phyloP scores from a whole-genome alignment of 2,329 filamentous ascomycete species.

The Calonectria fujianensis region DNA sequence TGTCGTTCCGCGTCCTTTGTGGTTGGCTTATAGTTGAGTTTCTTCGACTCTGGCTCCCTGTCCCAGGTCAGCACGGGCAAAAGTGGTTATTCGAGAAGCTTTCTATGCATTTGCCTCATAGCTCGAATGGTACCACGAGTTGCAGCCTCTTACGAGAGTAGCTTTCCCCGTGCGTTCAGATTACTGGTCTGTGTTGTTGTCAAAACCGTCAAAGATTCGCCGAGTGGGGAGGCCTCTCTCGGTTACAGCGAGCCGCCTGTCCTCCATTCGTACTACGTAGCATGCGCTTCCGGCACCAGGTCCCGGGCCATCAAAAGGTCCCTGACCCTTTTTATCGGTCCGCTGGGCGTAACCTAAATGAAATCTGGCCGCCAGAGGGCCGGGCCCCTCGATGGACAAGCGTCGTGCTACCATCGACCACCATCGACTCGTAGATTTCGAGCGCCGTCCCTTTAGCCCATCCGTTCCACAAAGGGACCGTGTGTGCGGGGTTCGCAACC shows the following conservation, averaged over 20 bases:
- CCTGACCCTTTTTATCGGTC: slow-evolving; percentile 13
- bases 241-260: slow-evolving; percentile 19
- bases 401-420: background rate
- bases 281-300: slow-evolving; percentile 22
- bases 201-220: slow-evolving; percentile 1
- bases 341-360: slow-evolving; percentile 24
- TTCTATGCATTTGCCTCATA: slow-evolving; percentile 22
- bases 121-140: slow-evolving; percentile 23
- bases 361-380: slow-evolving; percentile 8
- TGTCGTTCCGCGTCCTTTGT: background rate
- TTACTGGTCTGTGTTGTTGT: slow-evolving; percentile 1
- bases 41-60: slow-evolving; percentile 10
- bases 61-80: slow-evolving; percentile 4
- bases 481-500: slow-evolving; percentile 12
- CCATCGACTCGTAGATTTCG: background rate
- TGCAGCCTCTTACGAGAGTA: slow-evolving; percentile 29
- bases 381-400: slow-evolving; percentile 8
- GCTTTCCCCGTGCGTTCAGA: background rate
- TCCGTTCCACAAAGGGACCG: background rate
- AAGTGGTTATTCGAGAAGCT: slow-evolving; percentile 33
- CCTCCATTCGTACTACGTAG: slow-evolving; percentile 20
- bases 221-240: slow-evolving; percentile 40
- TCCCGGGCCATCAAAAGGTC: slow-evolving; percentile 22
- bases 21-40: background rate
- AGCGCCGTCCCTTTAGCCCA: background rate